Base-by-base conservation (phyloP, 768 basidiomycete species). In the Mycena crocata region DNA sequence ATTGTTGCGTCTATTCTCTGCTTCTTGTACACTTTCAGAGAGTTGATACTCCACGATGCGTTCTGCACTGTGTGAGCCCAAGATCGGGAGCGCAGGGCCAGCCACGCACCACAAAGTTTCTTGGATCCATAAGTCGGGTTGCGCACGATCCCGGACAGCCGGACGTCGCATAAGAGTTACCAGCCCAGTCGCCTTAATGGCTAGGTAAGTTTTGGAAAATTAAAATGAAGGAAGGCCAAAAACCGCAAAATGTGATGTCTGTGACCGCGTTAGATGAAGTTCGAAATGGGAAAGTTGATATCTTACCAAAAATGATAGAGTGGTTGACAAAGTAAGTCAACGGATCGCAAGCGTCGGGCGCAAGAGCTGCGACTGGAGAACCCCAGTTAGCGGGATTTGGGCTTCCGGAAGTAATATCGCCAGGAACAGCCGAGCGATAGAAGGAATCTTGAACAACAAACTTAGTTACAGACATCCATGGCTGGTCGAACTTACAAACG, bases 161-260 rank as follows among this genome's bases (percentile, higher is more conserved):
- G 2, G 85, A 89, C 13, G 90, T 90, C 6, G 87, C 84, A 71
- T 93, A 93, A 6, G 90, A 89, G 74, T 93, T 93, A 30, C 92
- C 93, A 19, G 93, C 93, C 93, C 93, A 93, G 77, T 93, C 92
- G 70, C 90, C 90, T n/a, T 92, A 52, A 15, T 67, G 55, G 44
- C 58, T 10, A 26, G 19, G 30, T 64, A 21, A 71, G 28, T 8
- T 37, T 13, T n/a, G 6, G 37, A 45, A 39, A 40, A 21, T n/a
- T 15, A 31, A 10, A 21, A 46, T 8, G 6, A n/a, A 46, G 55
- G 26, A 56, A 55, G n/a, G 12, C 23, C 60, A 60, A 62, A 56
- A 61, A 89, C 92, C 93, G 72, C 93, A 94, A 71, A 93, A 92
- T 2, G 93, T 94, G 70, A 93, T 93, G 74, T 94, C 92, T 93